These are phyloP conservation scores for Pseudogymnoascus sp. DNA, from an alignment of 2,329 filamentous ascomycete species.

Conservation along the genomic window DNA sequence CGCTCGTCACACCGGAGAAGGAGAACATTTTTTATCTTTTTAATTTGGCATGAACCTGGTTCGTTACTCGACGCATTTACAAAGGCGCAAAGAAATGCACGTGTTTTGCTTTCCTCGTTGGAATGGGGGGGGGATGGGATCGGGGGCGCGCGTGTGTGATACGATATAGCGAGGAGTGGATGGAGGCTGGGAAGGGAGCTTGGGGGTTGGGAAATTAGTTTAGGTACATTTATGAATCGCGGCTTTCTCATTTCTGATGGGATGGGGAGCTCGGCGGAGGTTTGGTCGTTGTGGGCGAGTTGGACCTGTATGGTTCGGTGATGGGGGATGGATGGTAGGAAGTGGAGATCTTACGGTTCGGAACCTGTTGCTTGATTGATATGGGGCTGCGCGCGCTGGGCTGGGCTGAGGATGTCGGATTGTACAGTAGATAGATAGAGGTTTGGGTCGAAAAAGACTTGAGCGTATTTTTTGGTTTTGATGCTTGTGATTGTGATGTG, in stretches of 20 bases:
- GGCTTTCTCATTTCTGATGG: background rate
- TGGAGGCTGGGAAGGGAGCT: background rate
- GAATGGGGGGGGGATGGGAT: background rate
- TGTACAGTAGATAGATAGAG: constrained; percentile 7
- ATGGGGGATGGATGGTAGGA: constrained; percentile 4
- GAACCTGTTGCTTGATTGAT: constrained; percentile 7
- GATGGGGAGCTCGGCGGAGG: constrained; percentile 3
- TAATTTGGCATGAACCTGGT: constrained; percentile 3
- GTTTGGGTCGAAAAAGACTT: background rate
- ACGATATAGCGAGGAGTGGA: constrained; percentile 1
- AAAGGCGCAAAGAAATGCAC: constrained; percentile 9
- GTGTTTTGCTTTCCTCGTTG: background rate
- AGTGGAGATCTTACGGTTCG: constrained; percentile 5
- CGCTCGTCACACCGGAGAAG: background rate
- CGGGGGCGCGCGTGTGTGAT: background rate
- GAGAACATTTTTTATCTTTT: background rate
- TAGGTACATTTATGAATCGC: constrained; percentile 2
- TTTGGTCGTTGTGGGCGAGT: background rate
- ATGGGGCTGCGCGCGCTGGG: background rate
- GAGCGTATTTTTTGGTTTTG: background rate
- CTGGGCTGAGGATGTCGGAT: constrained; percentile 2
- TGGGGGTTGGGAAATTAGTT: background rate
- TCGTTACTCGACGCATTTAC: constrained; percentile 6
- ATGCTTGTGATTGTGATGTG: background rate
- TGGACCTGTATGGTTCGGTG: background rate